Conservation (phyloP, 1,284 basidiomycete genomes). For the Melampsora abietis-canadensis region DNA sequence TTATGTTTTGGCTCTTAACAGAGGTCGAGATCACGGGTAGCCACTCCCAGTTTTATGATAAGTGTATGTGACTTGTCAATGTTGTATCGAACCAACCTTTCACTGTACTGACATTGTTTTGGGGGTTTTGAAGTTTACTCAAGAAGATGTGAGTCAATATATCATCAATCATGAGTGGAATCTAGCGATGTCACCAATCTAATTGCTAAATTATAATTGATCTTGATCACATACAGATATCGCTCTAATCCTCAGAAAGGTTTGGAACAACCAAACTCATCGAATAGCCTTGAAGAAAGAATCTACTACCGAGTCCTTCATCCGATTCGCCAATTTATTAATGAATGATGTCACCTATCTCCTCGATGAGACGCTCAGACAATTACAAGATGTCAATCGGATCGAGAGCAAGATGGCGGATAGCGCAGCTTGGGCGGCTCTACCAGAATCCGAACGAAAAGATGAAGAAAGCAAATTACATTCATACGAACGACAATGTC, state of each 20-base stretch:
- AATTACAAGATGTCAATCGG: constrained; percentile 79
- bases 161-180: not conserved
- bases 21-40: constrained; percentile 97
- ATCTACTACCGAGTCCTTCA: constrained; percentile 81
- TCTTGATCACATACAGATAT: constrained; percentile 59
- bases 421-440: constrained; percentile 64
- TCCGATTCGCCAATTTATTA: constrained; percentile 93
- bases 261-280: constrained; percentile 85
- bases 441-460: constrained; percentile 69
- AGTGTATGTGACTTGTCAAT: constrained; percentile 57
- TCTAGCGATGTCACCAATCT: not conserved
- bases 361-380: constrained; percentile 90
- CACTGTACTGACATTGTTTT: not conserved
- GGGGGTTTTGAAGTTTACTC: constrained; percentile 36
- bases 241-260: constrained; percentile 73
- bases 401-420: constrained; percentile 83
- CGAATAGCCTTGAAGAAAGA: constrained; percentile 75
- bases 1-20: constrained; percentile 51
- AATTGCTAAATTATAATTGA: too few species aligned
- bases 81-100: constrained; percentile 2
- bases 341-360: constrained; percentile 99
- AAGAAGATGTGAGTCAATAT: constrained; percentile 28
- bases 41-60: constrained; percentile 97
- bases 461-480: constrained; percentile 79
- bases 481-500: constrained; percentile 74